Conservation (phyloP, 1,284 basidiomycete species). For the Sanguinoderma infundibulare region DNA sequence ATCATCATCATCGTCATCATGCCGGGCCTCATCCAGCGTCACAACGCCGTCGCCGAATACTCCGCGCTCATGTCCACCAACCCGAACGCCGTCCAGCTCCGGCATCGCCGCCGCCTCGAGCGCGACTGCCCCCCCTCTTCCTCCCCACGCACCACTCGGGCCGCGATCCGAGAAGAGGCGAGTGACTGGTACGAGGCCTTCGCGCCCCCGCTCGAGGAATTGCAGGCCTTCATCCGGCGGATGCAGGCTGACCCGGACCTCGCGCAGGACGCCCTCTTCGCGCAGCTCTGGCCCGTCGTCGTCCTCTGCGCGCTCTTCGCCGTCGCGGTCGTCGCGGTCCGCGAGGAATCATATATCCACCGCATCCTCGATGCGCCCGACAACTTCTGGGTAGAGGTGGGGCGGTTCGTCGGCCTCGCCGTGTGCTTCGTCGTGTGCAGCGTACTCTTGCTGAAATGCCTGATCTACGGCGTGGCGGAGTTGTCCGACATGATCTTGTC, state of each 20-base stretch:
- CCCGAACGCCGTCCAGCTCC: slow-evolving; percentile 3
- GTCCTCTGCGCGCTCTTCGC: slow-evolving; percentile 22
- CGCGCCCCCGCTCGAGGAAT: slow-evolving; percentile 21
- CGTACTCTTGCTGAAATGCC: slow-evolving; percentile 11
- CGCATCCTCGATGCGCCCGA: slow-evolving; percentile 16
- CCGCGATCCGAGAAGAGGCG: slow-evolving; percentile 8
- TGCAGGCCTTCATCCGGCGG: slow-evolving; percentile 20
- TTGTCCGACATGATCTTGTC: neutral
- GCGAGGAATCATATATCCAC: slow-evolving; percentile 22
- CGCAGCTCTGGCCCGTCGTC: slow-evolving; percentile 17
- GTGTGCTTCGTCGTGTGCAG: slow-evolving; percentile 7
- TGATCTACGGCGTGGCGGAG: slow-evolving; percentile 22
- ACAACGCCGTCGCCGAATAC: slow-evolving; percentile 20
- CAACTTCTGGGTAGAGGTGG: slow-evolving; percentile 7
- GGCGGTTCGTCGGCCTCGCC: neutral
- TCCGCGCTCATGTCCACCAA: slow-evolving; percentile 20
- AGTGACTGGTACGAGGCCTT: slow-evolving; percentile 20
- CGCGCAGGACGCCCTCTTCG: slow-evolving; percentile 23
- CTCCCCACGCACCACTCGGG: neutral
- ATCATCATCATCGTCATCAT: no score
- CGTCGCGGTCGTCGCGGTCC: slow-evolving; percentile 18
- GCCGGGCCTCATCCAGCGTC: slow-evolving; percentile 25
- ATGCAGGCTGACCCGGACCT: slow-evolving; percentile 18
- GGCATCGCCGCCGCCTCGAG: neutral
- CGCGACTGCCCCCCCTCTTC: neutral